phyloP scores from a whole-genome alignment of 2,329 filamentous ascomycete genomes.

The Chaetomium sp. region DNA sequence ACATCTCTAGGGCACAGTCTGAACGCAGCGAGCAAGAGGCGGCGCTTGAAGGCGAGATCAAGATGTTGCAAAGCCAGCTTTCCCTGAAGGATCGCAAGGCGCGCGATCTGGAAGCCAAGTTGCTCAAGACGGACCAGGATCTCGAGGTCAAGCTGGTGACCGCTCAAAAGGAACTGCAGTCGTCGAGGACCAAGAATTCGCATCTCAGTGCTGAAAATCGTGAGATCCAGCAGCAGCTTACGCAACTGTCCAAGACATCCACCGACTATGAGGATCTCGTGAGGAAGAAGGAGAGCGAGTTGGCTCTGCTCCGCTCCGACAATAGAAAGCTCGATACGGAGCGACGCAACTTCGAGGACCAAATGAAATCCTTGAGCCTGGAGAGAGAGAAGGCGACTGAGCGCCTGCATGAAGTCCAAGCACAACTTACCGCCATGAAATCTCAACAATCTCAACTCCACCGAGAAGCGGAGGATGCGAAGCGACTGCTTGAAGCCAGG shows the following conservation, averaged over 20 bases:
- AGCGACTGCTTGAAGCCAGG: slow-evolving; percentile 76
- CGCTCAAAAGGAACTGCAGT: slow-evolving; percentile 72
- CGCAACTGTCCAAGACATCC: slow-evolving; percentile 81
- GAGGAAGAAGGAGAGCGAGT: slow-evolving; percentile 86
- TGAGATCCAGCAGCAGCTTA: slow-evolving; percentile 75
- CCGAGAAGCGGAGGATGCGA: slow-evolving; percentile 83
- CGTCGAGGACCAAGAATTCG: slow-evolving; percentile 65
- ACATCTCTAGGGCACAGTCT: slow-evolving; percentile 63
- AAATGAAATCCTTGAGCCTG: slow-evolving; percentile 61
- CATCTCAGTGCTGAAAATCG: slow-evolving; percentile 75
- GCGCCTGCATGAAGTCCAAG: slow-evolving; percentile 76
- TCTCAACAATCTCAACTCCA: slow-evolving; percentile 79
- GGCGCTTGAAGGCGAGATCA: slow-evolving; percentile 72
- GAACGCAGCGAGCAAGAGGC: slow-evolving; percentile 72
- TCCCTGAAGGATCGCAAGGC: slow-evolving; percentile 83
- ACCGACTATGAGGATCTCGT: slow-evolving; percentile 94
- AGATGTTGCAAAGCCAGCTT: slow-evolving; percentile 86
- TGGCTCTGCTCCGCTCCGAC: slow-evolving; percentile 77
- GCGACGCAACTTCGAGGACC: slow-evolving; percentile 68
- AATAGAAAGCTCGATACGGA: slow-evolving; percentile 78
- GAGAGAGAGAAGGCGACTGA: slow-evolving; percentile 75
- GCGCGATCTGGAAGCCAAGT: slow-evolving; percentile 75
- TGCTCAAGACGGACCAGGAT: slow-evolving; percentile 82
- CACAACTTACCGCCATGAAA: slow-evolving; percentile 79
- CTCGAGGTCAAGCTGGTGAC: slow-evolving; percentile 75